Conservation (phyloP, 345 rosid species). For the Schrenkiella parvula region DNA sequence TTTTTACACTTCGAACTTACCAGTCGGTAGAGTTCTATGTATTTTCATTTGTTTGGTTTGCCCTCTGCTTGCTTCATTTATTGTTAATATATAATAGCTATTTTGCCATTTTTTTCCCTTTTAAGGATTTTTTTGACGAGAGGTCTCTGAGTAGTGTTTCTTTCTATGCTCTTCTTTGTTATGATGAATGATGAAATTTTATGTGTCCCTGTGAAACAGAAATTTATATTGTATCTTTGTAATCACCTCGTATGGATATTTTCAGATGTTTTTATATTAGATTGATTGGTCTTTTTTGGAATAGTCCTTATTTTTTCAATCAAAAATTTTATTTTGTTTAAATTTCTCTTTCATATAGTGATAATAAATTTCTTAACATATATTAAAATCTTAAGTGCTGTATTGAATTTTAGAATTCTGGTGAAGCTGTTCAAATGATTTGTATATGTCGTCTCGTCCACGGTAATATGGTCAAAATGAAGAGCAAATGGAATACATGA, state of each 20-base stretch:
- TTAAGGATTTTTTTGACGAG: not conserved
- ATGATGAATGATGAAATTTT: slow-evolving; percentile 20
- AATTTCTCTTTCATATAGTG: no score
- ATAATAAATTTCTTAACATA: not conserved
- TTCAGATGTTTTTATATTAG: slow-evolving; percentile 1
- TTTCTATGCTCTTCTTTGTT: not conserved
- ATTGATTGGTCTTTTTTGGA: not conserved
- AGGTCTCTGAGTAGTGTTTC: slow-evolving; percentile 14
- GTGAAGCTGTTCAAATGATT: not conserved
- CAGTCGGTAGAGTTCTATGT: slow-evolving; percentile 21
- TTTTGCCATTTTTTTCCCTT: not conserved
- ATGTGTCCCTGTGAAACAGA: slow-evolving; percentile 14
- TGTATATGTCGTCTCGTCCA: not conserved
- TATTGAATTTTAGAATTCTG: not conserved
- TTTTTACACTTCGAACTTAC: slow-evolving; percentile 4
- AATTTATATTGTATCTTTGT: slow-evolving; percentile 8
- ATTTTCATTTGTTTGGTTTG: slow-evolving; percentile 15
- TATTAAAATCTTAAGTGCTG: not conserved
- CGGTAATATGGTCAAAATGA: not conserved
- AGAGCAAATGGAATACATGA: not conserved
- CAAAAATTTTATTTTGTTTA: not conserved
- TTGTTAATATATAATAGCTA: slow-evolving; percentile 26
- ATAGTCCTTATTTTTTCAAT: not conserved
- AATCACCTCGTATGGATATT: slow-evolving; percentile 3
- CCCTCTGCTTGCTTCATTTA: slow-evolving; percentile 20